A percentile compares a stretch with the other conserved stretches of the same genome.
These are phyloP conservation scores for Magnolia officinalis DNA, from an alignment of 164 flowering plant genomes.

Conservation along the genomic window DNA sequence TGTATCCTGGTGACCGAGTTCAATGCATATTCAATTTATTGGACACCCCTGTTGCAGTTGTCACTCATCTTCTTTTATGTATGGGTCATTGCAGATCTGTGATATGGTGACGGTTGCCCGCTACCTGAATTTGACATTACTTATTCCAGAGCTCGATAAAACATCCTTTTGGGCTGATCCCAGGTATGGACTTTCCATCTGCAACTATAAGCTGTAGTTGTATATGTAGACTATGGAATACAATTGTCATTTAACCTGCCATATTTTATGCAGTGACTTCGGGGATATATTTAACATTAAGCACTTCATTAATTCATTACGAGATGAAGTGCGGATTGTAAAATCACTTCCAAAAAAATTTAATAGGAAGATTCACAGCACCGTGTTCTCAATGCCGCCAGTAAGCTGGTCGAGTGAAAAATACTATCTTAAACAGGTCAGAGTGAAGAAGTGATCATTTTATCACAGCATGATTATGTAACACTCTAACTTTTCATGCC, in stretches of 20 bases:
- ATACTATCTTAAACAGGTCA: conserved; percentile 79
- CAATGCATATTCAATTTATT: background rate
- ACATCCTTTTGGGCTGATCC: conserved; percentile 92
- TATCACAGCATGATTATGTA: background rate
- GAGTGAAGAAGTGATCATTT: background rate
- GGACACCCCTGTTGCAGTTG: conserved; percentile 1
- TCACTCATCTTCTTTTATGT: background rate
- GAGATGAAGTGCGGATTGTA: conserved; percentile 78
- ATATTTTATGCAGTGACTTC: conserved; percentile 55
- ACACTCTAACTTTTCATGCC: background rate
- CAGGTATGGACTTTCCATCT: conserved; percentile 38
- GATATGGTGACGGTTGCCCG: conserved; percentile 94
- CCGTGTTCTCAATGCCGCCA: conserved; percentile 62
- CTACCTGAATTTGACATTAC: conserved; percentile 70
- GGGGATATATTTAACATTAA: conserved; percentile 76
- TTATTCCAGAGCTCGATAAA: conserved; percentile 92
- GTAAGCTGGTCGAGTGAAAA: conserved; percentile 89
- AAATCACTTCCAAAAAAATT: conserved; percentile 62
- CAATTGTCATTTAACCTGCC: background rate
- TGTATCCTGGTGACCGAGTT: background rate
- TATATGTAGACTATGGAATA: background rate
- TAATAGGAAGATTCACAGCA: conserved; percentile 41
- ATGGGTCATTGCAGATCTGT: conserved; percentile 59
- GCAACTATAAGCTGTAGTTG: background rate
- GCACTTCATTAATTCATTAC: conserved; percentile 77